Evolutionary conservation across 345 rosid species (phyloP), one percentile per base, ranked within the genome.

Genomic region (Adansonia digitata): DNA sequence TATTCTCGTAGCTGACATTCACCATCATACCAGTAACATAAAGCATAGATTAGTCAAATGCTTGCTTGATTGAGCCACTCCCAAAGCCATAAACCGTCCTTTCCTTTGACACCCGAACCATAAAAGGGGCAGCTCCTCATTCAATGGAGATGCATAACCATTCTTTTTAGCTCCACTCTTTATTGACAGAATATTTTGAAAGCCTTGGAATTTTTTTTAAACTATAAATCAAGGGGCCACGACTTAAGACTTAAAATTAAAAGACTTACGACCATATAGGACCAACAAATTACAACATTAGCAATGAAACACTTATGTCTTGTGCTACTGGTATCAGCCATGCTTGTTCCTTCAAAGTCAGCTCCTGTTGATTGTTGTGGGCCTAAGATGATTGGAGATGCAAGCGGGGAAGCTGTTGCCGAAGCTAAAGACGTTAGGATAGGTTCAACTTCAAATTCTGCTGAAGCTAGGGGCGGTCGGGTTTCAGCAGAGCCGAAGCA

Each of bases 131-230:
- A 74, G 78, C 76, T 52, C 83, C 85, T 78, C 68, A 57, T 68
- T 72, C 77, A 77, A 68, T 75, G 73, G 86, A 87, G 86, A 84
- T 85, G 77, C 85, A 80, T 60, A 70, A 63, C 77, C 80, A 64
- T 64, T 79, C 76, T 61, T 79, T 78, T 62, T 76, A 70, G 57
- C 74, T 82, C 82, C 85, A 77, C 59, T n/a, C 76, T 74, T 82
- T 80, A 59, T 65, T 45, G 37, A 61, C 11, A 48, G 77, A 74
- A 74, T 62, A 62, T 34, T 74, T 74, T 20, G 18, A 45, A 45
- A 74, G 34, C 70, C 5, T 27, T 0, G 3, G 5, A 15, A 24
- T 27, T 42, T 56, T 42, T 55, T 24, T 56, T 22, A 57, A 39
- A 72, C 49, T 53, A 71, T n/a, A n/a, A n/a, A n/a, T n/a, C n/a